phyloP scores from a whole-genome alignment of 2,329 filamentous ascomycete species.

The Xylariaceae sp. region DNA sequence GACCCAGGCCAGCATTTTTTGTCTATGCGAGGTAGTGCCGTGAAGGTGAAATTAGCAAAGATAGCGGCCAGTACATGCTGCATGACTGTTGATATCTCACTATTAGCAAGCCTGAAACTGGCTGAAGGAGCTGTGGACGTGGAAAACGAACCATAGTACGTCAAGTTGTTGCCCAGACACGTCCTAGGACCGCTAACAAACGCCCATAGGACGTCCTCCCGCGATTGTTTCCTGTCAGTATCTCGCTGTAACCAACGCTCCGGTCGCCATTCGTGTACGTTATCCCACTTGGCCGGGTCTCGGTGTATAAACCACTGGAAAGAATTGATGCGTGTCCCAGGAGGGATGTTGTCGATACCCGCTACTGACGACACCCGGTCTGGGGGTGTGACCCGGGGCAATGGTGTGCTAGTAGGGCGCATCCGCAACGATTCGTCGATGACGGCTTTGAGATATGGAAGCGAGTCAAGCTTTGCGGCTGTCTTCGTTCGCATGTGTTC shows the following conservation, averaged over 20 bases:
- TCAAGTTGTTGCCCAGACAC: conserved; percentile 1
- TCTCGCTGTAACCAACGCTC: conserved; percentile 3
- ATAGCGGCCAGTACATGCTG: too few species aligned
- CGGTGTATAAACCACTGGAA: conserved; percentile 15
- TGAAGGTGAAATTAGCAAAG: too few species aligned
- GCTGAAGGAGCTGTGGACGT: too few species aligned
- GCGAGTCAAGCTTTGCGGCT: conserved; percentile 1
- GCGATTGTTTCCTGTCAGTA: neutral
- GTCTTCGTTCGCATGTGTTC: neutral
- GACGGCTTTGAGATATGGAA: conserved; percentile 6
- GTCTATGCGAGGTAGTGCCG: too few species aligned
- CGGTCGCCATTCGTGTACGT: conserved; percentile 3
- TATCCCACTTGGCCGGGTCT: conserved; percentile 5
- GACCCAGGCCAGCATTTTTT: too few species aligned
- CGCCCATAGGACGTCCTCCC: neutral
- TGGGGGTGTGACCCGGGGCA: conserved; percentile 7
- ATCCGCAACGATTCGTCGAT: conserved; percentile 9
- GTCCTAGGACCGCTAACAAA: conserved; percentile 6
- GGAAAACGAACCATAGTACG: neutral
- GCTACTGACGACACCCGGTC: neutral
- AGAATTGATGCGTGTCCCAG: conserved; percentile 3
- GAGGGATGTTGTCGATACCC: conserved; percentile 4
- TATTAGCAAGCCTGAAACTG: too few species aligned
- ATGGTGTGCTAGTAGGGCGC: conserved; percentile 10
- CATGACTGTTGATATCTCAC: too few species aligned